Evolutionary conservation across 768 basidiomycete species (phyloP).

Genomic region (Agaricus bisporus): DNA sequence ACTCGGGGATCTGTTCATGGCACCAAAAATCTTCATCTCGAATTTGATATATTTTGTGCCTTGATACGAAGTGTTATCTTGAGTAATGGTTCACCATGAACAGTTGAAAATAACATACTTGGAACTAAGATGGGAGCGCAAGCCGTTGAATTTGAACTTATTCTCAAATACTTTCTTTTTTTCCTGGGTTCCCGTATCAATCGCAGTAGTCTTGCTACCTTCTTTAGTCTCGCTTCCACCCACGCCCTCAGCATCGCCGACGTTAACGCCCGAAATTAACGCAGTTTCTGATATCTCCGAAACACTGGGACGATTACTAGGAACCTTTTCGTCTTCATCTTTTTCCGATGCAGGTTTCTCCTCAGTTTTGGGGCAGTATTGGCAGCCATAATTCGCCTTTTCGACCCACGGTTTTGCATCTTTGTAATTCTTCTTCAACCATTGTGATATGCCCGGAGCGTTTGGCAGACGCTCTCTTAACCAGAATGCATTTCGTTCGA

Average conservation of each 20-base stretch:
- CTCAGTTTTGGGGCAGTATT: conserved; percentile 34
- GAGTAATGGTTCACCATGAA: neutral
- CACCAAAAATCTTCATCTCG: conserved; percentile 7
- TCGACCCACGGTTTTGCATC: conserved; percentile 22
- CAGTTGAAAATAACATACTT: conserved; percentile 36
- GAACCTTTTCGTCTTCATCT: neutral
- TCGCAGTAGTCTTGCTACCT: conserved; percentile 1
- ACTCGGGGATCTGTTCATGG: neutral
- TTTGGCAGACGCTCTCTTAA: neutral
- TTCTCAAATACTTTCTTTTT: conserved; percentile 16
- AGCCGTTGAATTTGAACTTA: conserved; percentile 44
- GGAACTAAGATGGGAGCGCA: conserved; percentile 56
- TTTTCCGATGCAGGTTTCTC: neutral
- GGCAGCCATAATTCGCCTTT: conserved; percentile 42
- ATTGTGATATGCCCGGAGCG: conserved; percentile 12
- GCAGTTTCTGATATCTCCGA: neutral
- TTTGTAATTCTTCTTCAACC: conserved; percentile 14
- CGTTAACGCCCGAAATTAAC: neutral
- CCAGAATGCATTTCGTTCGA: conserved; percentile 11
- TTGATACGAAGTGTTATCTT: conserved; percentile 17
- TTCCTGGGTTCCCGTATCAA: neutral
- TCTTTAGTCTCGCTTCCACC: conserved; percentile 2
- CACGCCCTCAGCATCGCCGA: neutral
- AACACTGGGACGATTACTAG: neutral
- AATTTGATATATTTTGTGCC: conserved; percentile 29